Percentiles rank a stretch among this genome's conserved stretches.
phyloP scores from a whole-genome alignment of 371 early-diverging fungal genomes.

The Saksenaea vasiformis region DNA sequence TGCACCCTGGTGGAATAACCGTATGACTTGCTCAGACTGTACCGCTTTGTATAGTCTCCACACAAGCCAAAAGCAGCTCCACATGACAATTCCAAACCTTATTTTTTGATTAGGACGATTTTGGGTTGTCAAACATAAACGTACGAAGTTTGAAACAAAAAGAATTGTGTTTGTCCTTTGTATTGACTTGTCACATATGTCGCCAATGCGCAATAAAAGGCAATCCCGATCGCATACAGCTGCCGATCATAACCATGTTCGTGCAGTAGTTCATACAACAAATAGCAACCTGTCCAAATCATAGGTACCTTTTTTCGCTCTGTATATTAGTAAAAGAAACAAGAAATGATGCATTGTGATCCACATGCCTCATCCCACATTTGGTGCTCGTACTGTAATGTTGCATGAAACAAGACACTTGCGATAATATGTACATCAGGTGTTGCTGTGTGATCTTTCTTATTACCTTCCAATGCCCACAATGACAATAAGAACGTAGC shows the following conservation, averaged over 20 bases:
- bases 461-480: conserved; percentile 49
- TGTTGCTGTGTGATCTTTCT: not conserved
- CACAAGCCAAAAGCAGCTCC: conserved; percentile 44
- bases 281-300: conserved; percentile 48
- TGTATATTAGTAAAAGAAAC: not conserved
- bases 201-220: conserved; percentile 36
- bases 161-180: conserved; percentile 41
- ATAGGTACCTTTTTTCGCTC: conserved; percentile 32
- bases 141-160: conserved; percentile 47
- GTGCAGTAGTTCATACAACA: conserved; percentile 34
- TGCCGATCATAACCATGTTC: conserved; percentile 27
- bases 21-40: conserved; percentile 18
- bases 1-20: conserved; percentile 34
- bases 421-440: not conserved
- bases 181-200: conserved; percentile 41
- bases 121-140: conserved; percentile 5
- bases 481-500: conserved; percentile 43
- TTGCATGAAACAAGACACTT: conserved; percentile 46
- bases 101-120: conserved; percentile 9
- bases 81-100: conserved; percentile 48
- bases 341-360: not conserved
- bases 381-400: conserved; percentile 42
- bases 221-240: conserved; percentile 18
- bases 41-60: conserved; percentile 33
- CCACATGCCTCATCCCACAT: conserved; percentile 51